phyloP scores from a whole-genome alignment of 2,329 filamentous ascomycete genomes.

The Hortaea werneckii region DNA sequence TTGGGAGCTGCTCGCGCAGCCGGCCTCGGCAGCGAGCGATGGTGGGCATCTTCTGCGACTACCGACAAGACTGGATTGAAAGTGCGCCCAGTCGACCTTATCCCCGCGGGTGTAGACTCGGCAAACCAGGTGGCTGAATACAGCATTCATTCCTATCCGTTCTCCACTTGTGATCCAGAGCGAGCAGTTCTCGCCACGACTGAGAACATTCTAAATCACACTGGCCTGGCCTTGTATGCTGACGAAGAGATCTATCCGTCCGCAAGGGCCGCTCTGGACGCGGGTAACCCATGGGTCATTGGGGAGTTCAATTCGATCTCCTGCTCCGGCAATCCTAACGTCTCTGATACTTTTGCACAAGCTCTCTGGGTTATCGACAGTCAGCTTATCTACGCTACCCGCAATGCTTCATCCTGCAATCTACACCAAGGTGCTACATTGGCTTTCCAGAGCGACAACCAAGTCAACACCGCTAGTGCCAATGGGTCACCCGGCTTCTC shows the following conservation, averaged over 20 bases:
- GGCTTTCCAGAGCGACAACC: constrained; percentile 20
- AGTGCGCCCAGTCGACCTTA: constrained; percentile 19
- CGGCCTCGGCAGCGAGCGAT: constrained; percentile 9
- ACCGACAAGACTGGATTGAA: constrained; percentile 19
- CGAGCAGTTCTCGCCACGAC: constrained; percentile 17
- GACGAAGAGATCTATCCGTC: constrained; percentile 21
- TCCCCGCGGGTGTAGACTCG: constrained; percentile 19
- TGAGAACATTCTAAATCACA: constrained; percentile 22
- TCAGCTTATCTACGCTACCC: constrained; percentile 29
- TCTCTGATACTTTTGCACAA: constrained; percentile 33
- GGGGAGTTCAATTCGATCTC: constrained; percentile 35
- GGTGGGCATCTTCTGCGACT: constrained; percentile 22
- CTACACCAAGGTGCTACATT: constrained; percentile 26
- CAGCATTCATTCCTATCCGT: constrained; percentile 22
- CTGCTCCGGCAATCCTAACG: constrained; percentile 30
- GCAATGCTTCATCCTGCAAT: constrained; percentile 29
- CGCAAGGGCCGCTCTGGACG: constrained; percentile 17
- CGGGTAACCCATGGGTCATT: constrained; percentile 22
- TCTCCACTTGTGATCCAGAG: constrained; percentile 20
- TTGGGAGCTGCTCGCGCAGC: constrained; percentile 1
- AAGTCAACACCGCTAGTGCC: constrained; percentile 18
- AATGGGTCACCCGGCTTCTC: constrained; percentile 20
- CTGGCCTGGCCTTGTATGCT: constrained; percentile 15
- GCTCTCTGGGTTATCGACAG: constrained; percentile 32
- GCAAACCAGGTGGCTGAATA: constrained; percentile 18